Base-by-base conservation (phyloP, 1,139 yeast genomes). In the Debaryomyces singareniensis region DNA sequence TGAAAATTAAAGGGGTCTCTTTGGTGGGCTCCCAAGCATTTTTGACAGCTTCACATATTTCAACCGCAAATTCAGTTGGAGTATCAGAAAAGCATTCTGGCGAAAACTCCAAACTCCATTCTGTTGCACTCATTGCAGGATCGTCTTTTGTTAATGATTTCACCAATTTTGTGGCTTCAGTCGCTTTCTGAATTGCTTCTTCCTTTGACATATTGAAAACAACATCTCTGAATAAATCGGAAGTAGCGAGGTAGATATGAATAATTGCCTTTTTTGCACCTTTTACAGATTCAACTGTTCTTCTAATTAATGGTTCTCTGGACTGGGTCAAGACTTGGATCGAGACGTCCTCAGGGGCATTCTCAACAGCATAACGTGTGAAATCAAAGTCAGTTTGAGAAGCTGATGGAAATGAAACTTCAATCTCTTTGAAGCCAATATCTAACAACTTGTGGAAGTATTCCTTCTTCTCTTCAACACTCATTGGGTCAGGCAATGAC, bases 401-500 rank as follows among this genome's bases (percentile, higher is more conserved):
- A 4, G 73, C 73, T 13, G 68, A 58, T 2, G 73, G 73, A 43
- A 67, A 67, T 6, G 71, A 54, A 14, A 67, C 73, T 43, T 67
- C 73, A 35, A 67, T 67, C 40, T 67, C 73, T 39, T 67, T 67
- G 49, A 66, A 67, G 1, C 73, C 73, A 32, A 67, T 47, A 20
- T 64, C 69, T 12, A 67, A 48, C 32, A 67, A 54, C 44, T 66
- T 67, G 33, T 63, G 64, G 40, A 65, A 67, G 38, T 64, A 66
- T 29, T 60, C 58, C 40, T 63, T 65, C 49, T 67, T 67, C 37
- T 67, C 71, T 7, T 53, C 53, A 14, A 66, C 53, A 2, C 70
- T 56, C 73, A 67, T 67, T 9, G 73, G 73, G 40, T 67, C 73
- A 11, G 73, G 73, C 33, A 67, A 58, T 9, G 72, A 55, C 42